Conservation (phyloP, 2,329 filamentous ascomycete species). For the Parastagonospora nodorum region DNA sequence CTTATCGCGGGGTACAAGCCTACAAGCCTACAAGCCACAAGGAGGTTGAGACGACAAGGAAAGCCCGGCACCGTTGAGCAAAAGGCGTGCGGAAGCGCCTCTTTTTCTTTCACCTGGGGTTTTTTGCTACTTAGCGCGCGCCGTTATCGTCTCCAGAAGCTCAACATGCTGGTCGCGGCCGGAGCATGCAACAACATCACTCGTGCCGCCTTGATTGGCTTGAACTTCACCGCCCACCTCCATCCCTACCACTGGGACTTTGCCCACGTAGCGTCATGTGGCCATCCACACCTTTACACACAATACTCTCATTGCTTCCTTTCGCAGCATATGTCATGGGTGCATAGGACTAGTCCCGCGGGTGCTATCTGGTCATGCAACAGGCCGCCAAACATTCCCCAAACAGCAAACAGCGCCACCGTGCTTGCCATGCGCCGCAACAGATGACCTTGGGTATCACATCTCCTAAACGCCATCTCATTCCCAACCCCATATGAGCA, state of each 20-base stretch:
- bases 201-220: conserved; percentile 36
- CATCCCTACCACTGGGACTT: conserved; percentile 13
- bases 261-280: too few relatives aligned
- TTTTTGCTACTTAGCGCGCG: conserved; percentile 21
- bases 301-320: not conserved
- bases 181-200: conserved; percentile 28
- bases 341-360: not conserved
- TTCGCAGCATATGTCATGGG: not conserved
- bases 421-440: not conserved
- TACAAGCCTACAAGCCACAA: not conserved
- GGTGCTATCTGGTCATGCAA: too few relatives aligned
- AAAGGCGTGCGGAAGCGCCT: conserved; percentile 3
- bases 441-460: not conserved
- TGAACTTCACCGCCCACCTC: conserved; percentile 24
- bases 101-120: conserved; percentile 1
- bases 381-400: not conserved
- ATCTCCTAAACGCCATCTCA: not conserved
- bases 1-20: conserved; percentile 1
- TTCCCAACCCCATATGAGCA: too few relatives aligned
- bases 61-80: not conserved
- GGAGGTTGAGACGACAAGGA: not conserved
- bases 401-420: conserved; percentile 2
- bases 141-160: conserved; percentile 12
- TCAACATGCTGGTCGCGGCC: conserved; percentile 21
- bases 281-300: too few relatives aligned